Evolutionary conservation across 495 filamentous ascomycete species (phyloP), one percentile per base, ranked within the genome.

Genomic region (Xylaria venustula): DNA sequence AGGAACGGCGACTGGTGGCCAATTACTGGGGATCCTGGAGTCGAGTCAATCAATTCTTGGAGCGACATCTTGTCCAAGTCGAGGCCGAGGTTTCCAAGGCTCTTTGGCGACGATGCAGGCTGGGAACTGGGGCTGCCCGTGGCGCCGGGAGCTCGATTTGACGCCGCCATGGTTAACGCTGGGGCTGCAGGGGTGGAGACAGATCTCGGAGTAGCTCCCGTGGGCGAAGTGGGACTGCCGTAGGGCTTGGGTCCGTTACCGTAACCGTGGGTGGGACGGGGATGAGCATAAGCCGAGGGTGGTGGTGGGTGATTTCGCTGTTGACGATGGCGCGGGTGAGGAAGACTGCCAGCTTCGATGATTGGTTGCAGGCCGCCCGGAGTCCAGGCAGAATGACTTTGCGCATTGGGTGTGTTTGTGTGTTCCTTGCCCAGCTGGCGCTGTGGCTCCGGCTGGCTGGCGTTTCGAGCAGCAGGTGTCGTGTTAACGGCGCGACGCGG

Each of bases 401-500:
- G 42, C 7, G n/a, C 19, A 17, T 36, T 37, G 41, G 54, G 54
- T 19, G 17, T 15, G 19, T 23, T 17, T 26, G 26, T 34, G 12
- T 15, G n/a, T 37, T 32, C 36, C 12, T 23, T 46, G 15, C 45
- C 53, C 15, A 45, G 26, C 26, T 32, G 25, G 12, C 5, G 1
- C 22, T 14, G 9, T 12, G 22, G 12, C 20, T 28, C 45, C 8
- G 59, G 54, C 22, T 64, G 54, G 41, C 3, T 37, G 22, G n/a
- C 8, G 12, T 48, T 9, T 8, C 19, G 45, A 48, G 22, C 15
- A 26, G n/a, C n/a, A n/a, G 47, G 26, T 30, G 32, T 7, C 28
- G 44, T 34, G 20, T 64, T 64, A 50, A 69, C 25, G 4, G 68
- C 55, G 28, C 66, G 64, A 51, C 64, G 66, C 56, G 57, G 20